These are phyloP conservation scores for Paramyrothecium sp. DNA, from an alignment of 2,329 filamentous ascomycete species.

Conservation along the genomic window DNA sequence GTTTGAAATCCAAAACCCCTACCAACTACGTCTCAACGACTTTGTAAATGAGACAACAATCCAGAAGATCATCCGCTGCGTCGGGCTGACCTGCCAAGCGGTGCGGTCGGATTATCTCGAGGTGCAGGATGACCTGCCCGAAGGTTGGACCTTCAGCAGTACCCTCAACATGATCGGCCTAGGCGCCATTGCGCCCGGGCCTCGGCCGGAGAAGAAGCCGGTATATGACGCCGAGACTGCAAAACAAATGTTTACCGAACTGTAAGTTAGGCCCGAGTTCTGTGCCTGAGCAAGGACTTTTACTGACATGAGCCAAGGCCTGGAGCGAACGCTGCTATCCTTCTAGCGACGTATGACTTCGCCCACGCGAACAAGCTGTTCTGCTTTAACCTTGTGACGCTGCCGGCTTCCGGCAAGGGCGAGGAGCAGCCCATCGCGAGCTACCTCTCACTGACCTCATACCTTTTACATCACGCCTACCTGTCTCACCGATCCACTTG, in stretches of 20 bases:
- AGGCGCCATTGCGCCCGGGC: slow-evolving; percentile 68
- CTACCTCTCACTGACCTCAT: slow-evolving; percentile 87
- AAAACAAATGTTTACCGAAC: slow-evolving; percentile 74
- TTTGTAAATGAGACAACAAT: slow-evolving; percentile 93
- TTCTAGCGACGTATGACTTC: slow-evolving; percentile 91
- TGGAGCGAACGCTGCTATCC: slow-evolving; percentile 71
- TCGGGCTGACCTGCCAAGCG: slow-evolving; percentile 69
- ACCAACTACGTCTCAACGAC: slow-evolving; percentile 86
- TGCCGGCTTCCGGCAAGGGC: slow-evolving; percentile 56
- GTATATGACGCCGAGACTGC: slow-evolving; percentile 75
- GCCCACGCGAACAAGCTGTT: slow-evolving; percentile 94
- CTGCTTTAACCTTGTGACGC: slow-evolving; percentile 75
- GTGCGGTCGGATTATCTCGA: slow-evolving; percentile 76
- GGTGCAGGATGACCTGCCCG: slow-evolving; percentile 85
- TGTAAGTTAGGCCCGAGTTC: slow-evolving; percentile 55
- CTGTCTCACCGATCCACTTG: slow-evolving; percentile 73
- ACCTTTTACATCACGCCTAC: slow-evolving; percentile 90
- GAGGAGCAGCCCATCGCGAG: slow-evolving; percentile 74
- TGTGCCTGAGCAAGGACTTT: slow-evolving; percentile 5
- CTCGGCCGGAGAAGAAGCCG: slow-evolving; percentile 55
- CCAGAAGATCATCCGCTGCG: slow-evolving; percentile 72
- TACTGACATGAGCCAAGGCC: slow-evolving; percentile 53
- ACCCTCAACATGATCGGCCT: slow-evolving; percentile 85
- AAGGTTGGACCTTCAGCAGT: slow-evolving; percentile 80
- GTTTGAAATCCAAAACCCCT: slow-evolving; percentile 97